Conservation (phyloP, 2,329 filamentous ascomycete genomes). For the Aspergillus clavatus region DNA sequence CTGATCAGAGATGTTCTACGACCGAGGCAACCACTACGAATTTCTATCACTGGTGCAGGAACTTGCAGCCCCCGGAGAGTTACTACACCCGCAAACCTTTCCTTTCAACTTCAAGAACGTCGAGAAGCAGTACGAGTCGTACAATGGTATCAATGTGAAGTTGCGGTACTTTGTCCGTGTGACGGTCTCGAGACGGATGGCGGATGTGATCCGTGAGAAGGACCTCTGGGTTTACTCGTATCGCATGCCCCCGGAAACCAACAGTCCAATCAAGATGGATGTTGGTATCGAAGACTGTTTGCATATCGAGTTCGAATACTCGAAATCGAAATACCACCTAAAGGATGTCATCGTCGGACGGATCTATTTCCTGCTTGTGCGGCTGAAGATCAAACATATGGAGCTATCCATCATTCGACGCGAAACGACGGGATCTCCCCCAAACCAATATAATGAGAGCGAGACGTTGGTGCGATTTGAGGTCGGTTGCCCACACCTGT, state of each 20-base stretch:
- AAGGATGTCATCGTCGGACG: slow-evolving; percentile 98
- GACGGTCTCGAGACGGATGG: slow-evolving; percentile 93
- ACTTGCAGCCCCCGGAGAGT: slow-evolving; percentile 90
- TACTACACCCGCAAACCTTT: slow-evolving; percentile 97
- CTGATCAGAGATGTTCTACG: slow-evolving; percentile 97
- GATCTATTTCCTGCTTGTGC: slow-evolving; percentile 96
- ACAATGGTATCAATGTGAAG: slow-evolving; percentile 99
- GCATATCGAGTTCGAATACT: slow-evolving; percentile 99
- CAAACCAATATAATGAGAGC: slow-evolving; percentile 99
- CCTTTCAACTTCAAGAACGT: slow-evolving; percentile 99
- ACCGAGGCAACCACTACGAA: slow-evolving; percentile 98
- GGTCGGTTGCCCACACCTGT: slow-evolving; percentile 46
- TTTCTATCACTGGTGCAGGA: slow-evolving; percentile 97
- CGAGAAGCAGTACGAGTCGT: slow-evolving; percentile 99
- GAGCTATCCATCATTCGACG: slow-evolving; percentile 95
- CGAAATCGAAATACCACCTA: slow-evolving; percentile 97
- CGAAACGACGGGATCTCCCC: slow-evolving; percentile 92
- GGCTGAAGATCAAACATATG: slow-evolving; percentile 99
- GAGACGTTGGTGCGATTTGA: slow-evolving; percentile 97
- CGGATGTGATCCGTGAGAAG: slow-evolving; percentile 96
- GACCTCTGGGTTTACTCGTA: slow-evolving; percentile 99
- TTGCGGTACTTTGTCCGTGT: slow-evolving; percentile 97
- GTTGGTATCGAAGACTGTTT: slow-evolving; percentile 98
- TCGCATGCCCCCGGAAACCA: slow-evolving; percentile 95
- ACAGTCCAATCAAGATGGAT: slow-evolving; percentile 99